phyloP scores from a whole-genome alignment of 192 early-diverging fungal genomes.

The Coemansia nantahalensis region DNA sequence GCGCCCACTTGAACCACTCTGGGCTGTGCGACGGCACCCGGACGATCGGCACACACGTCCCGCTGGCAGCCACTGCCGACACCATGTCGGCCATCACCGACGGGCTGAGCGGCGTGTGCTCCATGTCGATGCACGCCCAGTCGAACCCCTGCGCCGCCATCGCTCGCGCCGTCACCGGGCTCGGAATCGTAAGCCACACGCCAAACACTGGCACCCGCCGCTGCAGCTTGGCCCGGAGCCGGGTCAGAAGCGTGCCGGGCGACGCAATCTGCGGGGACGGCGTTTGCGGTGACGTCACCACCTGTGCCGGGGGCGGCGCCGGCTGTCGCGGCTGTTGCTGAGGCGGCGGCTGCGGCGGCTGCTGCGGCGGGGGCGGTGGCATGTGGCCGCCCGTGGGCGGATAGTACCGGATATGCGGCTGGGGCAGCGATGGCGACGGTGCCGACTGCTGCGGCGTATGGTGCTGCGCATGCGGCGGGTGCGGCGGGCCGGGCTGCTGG shows the following conservation, averaged over 20 bases:
- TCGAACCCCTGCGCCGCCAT: slow-evolving; percentile 49
- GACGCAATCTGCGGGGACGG: slow-evolving; percentile 8
- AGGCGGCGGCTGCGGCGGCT: not conserved
- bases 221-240: slow-evolving; percentile 32
- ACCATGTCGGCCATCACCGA: slow-evolving; percentile 55
- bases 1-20: slow-evolving; percentile 54
- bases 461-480: slow-evolving; percentile 8
- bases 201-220: slow-evolving; percentile 44
- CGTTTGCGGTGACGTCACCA: slow-evolving; percentile 5
- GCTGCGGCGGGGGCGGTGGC: slow-evolving; percentile 1
- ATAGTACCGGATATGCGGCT: slow-evolving; percentile 28
- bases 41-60: slow-evolving; percentile 47
- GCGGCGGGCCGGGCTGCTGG: slow-evolving; percentile 7
- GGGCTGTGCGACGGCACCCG: slow-evolving; percentile 50
- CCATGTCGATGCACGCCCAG: slow-evolving; percentile 57
- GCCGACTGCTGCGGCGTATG: slow-evolving; percentile 1
- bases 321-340: too few species aligned
- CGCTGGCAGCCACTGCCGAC: slow-evolving; percentile 48
- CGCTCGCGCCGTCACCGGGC: slow-evolving; percentile 43
- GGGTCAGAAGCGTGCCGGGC: slow-evolving; percentile 11
- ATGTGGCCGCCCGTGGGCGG: slow-evolving; percentile 14
- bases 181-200: slow-evolving; percentile 51
- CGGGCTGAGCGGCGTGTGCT: slow-evolving; percentile 46
- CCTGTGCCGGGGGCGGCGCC: slow-evolving; percentile 3
- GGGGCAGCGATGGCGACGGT: slow-evolving; percentile 6